Conservation (phyloP, 2,329 filamentous ascomycete species). For the Claviceps arundinis region DNA sequence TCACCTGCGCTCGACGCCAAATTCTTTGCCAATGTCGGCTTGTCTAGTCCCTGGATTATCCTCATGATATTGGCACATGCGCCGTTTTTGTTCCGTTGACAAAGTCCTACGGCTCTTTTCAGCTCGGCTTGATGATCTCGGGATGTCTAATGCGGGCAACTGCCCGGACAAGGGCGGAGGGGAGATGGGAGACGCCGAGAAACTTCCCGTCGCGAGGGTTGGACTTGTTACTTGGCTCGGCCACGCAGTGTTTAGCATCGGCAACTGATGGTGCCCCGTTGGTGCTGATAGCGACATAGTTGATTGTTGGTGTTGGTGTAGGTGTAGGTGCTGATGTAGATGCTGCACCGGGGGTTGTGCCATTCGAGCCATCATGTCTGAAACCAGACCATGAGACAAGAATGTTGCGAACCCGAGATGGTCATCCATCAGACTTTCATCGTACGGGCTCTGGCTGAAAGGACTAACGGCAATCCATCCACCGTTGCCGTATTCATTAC, state of each 20-base stretch:
- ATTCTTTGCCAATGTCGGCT: slow-evolving; percentile 88
- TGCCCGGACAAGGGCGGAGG: slow-evolving; percentile 42
- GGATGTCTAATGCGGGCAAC: slow-evolving; percentile 27
- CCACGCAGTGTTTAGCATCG: slow-evolving; percentile 64
- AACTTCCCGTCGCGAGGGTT: slow-evolving; percentile 36
- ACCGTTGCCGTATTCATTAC: slow-evolving; percentile 25
- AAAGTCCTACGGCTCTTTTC: slow-evolving; percentile 70
- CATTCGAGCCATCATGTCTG: slow-evolving; percentile 37
- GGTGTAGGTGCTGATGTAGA: slow-evolving; percentile 5
- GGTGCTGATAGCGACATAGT: slow-evolving; percentile 21
- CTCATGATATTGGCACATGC: slow-evolving; percentile 89
- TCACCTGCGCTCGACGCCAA: slow-evolving; percentile 96
- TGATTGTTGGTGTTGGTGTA: slow-evolving; percentile 15
- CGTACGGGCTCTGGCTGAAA: slow-evolving; percentile 48
- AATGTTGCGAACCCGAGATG: slow-evolving; percentile 47
- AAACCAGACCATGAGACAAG: slow-evolving; percentile 36
- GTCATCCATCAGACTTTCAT: slow-evolving; percentile 45
- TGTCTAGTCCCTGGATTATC: slow-evolving; percentile 86
- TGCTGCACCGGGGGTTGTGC: slow-evolving; percentile 34
- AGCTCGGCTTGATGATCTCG: slow-evolving; percentile 23
- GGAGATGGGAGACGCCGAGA: slow-evolving; percentile 43
- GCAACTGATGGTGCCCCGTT: slow-evolving; percentile 45
- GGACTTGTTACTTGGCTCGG: slow-evolving; percentile 72
- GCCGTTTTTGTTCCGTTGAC: slow-evolving; percentile 77
- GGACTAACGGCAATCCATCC: slow-evolving; percentile 44